These are phyloP conservation scores for Sanguinoderma infundibulare DNA, from an alignment of 1,284 basidiomycete species.

Conservation along the genomic window DNA sequence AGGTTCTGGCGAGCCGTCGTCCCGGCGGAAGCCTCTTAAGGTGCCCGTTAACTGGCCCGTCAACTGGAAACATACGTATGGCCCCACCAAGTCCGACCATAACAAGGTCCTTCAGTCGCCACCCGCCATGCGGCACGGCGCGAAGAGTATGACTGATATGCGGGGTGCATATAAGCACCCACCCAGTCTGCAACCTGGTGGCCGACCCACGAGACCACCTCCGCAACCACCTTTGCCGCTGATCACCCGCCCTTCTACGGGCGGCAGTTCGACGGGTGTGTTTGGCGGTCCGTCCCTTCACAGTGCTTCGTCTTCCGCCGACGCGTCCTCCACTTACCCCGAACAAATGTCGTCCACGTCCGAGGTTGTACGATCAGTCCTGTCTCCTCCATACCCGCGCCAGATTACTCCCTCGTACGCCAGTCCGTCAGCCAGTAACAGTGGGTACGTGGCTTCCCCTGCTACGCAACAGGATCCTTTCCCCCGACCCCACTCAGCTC, in stretches of 20 bases:
- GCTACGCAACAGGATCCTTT: conserved; percentile 15
- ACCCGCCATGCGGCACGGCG: conserved; percentile 34
- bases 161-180: conserved; percentile 42
- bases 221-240: conserved; percentile 25
- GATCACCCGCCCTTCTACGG: conserved; percentile 28
- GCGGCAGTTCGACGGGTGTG: conserved; percentile 21
- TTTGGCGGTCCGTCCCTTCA: conserved; percentile 16
- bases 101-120: conserved; percentile 23
- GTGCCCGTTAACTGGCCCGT: conserved; percentile 53
- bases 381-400: conserved; percentile 41
- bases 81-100: conserved; percentile 26
- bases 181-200: conserved; percentile 41
- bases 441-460: conserved; percentile 13
- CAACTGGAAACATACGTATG: conserved; percentile 50
- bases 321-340: conserved; percentile 7
- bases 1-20: conserved; percentile 24
- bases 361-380: conserved; percentile 15
- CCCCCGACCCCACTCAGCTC: conserved; percentile 33
- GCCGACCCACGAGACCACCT: conserved; percentile 11
- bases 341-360: conserved; percentile 17
- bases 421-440: conserved; percentile 7
- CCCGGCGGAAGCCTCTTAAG: conserved; percentile 32
- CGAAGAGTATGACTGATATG: conserved; percentile 66
- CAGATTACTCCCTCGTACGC: conserved; percentile 46
- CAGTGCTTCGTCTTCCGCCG: conserved; percentile 16